phyloP scores from a whole-genome alignment of 768 basidiomycete species.

The Cubamyces lactineus region DNA sequence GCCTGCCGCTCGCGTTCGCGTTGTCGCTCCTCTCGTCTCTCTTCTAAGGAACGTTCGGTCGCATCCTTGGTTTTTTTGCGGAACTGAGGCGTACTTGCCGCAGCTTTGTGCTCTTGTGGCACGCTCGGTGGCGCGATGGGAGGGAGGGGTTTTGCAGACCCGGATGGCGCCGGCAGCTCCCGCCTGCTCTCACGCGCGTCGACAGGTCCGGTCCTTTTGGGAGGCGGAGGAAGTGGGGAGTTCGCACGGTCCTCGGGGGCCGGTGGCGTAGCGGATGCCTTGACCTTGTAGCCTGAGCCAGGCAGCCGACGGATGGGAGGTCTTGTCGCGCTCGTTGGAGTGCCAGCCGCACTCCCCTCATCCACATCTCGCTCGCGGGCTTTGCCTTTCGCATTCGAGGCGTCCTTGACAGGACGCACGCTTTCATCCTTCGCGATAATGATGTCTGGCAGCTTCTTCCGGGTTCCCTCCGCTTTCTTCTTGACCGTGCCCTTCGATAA shows the following conservation, averaged over 20 bases:
- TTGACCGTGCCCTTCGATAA: conserved; percentile 36
- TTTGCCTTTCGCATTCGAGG: conserved; percentile 10
- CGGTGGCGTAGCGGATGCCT: conserved; percentile 36
- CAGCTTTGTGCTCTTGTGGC: conserved; percentile 7
- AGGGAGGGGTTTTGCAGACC: conserved; percentile 40
- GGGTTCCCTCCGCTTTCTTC: conserved; percentile 23
- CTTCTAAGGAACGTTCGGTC: conserved; percentile 4
- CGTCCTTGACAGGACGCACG: conserved; percentile 30
- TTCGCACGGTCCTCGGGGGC: conserved; percentile 16
- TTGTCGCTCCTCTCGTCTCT: conserved; percentile 13
- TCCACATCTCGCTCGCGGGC: conserved; percentile 23
- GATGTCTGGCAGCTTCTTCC: conserved; percentile 25
- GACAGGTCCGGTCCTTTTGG: conserved; percentile 32
- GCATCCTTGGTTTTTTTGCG: conserved; percentile 32
- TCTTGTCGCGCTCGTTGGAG: conserved; percentile 27
- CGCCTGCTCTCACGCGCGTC: conserved; percentile 36
- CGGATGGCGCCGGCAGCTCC: conserved; percentile 35
- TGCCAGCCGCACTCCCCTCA: conserved; percentile 18
- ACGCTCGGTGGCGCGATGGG: conserved; percentile 30
- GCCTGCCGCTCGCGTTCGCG: conserved; percentile 10
- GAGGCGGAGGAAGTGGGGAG: conserved; percentile 22
- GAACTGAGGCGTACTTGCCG: conserved; percentile 2
- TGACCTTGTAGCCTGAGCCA: conserved; percentile 52
- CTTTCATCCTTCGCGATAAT: conserved; percentile 54
- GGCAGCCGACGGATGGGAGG: conserved; percentile 42